Base-by-base conservation (phyloP, 1,284 basidiomycete species). In the Tilletia indica region DNA sequence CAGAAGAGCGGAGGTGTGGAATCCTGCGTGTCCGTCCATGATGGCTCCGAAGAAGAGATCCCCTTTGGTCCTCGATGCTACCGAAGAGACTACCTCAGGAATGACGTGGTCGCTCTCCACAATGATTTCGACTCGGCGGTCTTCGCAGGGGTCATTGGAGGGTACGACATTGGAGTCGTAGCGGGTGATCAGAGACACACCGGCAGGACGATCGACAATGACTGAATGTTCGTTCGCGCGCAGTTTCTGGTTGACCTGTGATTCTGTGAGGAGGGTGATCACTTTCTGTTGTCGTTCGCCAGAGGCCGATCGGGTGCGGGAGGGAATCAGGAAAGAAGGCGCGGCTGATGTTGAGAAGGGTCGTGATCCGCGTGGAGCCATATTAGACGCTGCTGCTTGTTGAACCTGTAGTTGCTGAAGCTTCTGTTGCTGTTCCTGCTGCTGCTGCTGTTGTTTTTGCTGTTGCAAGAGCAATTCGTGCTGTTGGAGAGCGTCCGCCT, bases 11-110 rank as follows among this genome's bases (percentile, higher is more conserved):
- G 93, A 94, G 0, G 97, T 99, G 71, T 93, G 89, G 75, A 82
- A 88, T 0, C 94, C 97, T 1, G 90, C 88, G 83, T 99, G 97
- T 1, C 97, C 97, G 82, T 99, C 97, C 89, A 95, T 91, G 38
- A 97, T 90, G 1, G 92, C 87, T 79, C 93, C 94, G 84, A 96
- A 91, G 67, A 93, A 86, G 12, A 68, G 56, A 49, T 71, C 70
- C 1, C 64, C 63, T 16, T 42, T 49, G 39, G 54, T 54, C 11
- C n/a, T n/a, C 6, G 66, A 21, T 4, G 66, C 39, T n/a, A 14
- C 34, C 21, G 36, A 34, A 25, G 21, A 19, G n/a, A 42, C n/a
- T 8, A 56, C 12, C 25, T 76, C 78, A 34, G 72, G 72, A 31
- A 80, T 64, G 34, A 72, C 80, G 36, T 76, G 74, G 67, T 83